Evolutionary conservation across 1,284 basidiomycete genomes (phyloP), one percentile per base, ranked within the genome.

Genomic region (Sporisorium iseilematis-ciliati): DNA sequence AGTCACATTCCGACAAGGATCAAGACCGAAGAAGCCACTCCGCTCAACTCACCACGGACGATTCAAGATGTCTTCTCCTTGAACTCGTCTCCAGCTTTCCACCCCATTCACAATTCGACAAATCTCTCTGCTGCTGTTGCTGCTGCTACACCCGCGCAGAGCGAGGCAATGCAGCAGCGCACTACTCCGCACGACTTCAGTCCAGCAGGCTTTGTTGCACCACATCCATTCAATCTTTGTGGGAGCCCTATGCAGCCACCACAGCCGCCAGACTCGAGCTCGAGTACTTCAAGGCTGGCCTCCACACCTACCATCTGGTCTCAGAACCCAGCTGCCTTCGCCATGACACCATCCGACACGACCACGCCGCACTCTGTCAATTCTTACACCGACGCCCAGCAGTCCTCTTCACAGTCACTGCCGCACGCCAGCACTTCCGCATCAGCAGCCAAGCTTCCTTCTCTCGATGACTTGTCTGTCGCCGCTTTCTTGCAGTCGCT

Each of bases 401-500:
- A 23, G 4, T 1, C 41, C 4, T 51, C 35, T 7, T 16, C 43
- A 2, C 48, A 49, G 12, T 2, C 53, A 5, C 33, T 33, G 11
- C 20, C 52, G 6, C 58, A 50, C 20, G 6, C 49, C 21, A 48
- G 21, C 21, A 21, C n/a, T 11, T 48, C 68, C 7, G 6, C 54
- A 2, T 14, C 58, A 8, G 29, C 51, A 33, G 40, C 43, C 21
- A 69, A 73, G 53, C 50, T 65, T 11, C 70, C 79, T 12, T 71
- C 71, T 7, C 72, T 82, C 26, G 75, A 70, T 52, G 77, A 83
- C 25, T 50, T 84, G 8, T 83, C 80, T 14, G 52, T 85, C 0
- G 83, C 83, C 8, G 83, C 79, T 0, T 85, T 83, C 56, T 57
- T 85, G 38, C 75, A 83, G 41, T 81, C 80, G 14, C 76, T 85